These are phyloP conservation scores for Kwoniella bestiolae DNA, from an alignment of 768 basidiomycete genomes.

Conservation along the genomic window DNA sequence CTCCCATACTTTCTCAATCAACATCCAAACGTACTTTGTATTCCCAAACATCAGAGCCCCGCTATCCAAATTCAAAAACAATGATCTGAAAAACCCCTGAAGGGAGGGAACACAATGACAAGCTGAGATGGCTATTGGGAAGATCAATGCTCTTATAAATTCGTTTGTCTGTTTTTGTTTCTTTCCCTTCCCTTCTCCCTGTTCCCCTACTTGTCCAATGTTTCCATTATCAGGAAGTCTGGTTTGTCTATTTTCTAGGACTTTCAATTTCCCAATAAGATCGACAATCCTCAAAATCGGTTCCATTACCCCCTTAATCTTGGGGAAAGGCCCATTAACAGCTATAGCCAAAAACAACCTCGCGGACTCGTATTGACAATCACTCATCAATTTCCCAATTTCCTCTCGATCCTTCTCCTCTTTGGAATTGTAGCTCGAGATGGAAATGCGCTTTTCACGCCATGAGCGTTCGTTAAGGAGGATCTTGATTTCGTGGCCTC, in stretches of 20 bases:
- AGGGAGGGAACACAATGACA: neutral
- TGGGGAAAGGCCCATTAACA: constrained; percentile 1
- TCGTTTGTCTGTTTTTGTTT: neutral
- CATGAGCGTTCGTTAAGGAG: neutral
- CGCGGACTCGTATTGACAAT: neutral
- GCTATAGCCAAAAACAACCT: constrained; percentile 3
- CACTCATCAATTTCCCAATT: neutral
- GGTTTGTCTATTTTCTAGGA: constrained; percentile 1
- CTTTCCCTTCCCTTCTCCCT: neutral
- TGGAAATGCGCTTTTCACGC: neutral
- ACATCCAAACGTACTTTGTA: neutral
- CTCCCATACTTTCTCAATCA: constrained; percentile 9
- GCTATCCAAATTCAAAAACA: constrained; percentile 7
- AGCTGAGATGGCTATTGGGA: neutral
- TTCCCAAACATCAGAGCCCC: neutral
- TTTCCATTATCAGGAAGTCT: neutral
- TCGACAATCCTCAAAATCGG: neutral
- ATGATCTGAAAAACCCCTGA: neutral
- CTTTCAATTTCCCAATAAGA: neutral
- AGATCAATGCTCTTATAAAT: constrained; percentile 2
- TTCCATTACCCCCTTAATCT: neutral
- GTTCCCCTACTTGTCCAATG: neutral
- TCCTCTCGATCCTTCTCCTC: neutral
- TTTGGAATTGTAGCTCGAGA: neutral
- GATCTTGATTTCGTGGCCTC: neutral